Evolutionary conservation across 2,329 filamentous ascomycete species (phyloP), one percentile per base, ranked within the genome.

Genomic region (Ophiostoma quercus): DNA sequence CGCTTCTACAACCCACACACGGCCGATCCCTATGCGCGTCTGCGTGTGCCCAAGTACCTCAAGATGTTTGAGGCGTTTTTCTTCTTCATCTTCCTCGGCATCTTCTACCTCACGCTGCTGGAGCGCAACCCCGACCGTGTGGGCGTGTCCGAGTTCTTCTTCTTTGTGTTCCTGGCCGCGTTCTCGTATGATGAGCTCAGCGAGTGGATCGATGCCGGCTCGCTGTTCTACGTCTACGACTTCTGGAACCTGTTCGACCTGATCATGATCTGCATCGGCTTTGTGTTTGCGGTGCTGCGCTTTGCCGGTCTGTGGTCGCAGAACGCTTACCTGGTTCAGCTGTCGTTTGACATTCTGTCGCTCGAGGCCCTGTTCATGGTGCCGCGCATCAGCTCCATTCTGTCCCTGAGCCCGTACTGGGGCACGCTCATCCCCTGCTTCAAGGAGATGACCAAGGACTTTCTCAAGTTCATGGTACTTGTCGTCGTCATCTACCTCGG

Each of bases 371-470:
- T 97, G 11, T 94, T 97, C 77, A 89, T 97, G 79, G 90, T 97
- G 25, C 94, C 94, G 19, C 89, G 92, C 71, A 90, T 96, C 74
- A 96, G 90, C 80, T 96, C 93, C 16, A 85, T 97, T 68, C 84
- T 97, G 73, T 94, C 91, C 77, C 79, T 97, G 73, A 92, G 92
- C 75, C 92, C 92, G 1, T 97, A 96, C 77, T 97, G 95, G 85
- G 94, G 92, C 60, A 95, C 91, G 0, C 79, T 95, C 67, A 94
- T 97, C 71, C 94, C 93, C 0, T 96, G 94, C 73, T 84, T 97
- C 67, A 95, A 95, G 77, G 92, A 94, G 77, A 97, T 97, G 94
- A 91, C 91, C 54, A 94, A 94, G 79, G 92, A 96, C 77, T 97
- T 97, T 77, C 79, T 94, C 78, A 94, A 94, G 76, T 96, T 95